A percentile compares a stretch with the other conserved stretches of the same genome.
phyloP scores from a whole-genome alignment of 768 basidiomycete genomes.

The Suillus variegatus region DNA sequence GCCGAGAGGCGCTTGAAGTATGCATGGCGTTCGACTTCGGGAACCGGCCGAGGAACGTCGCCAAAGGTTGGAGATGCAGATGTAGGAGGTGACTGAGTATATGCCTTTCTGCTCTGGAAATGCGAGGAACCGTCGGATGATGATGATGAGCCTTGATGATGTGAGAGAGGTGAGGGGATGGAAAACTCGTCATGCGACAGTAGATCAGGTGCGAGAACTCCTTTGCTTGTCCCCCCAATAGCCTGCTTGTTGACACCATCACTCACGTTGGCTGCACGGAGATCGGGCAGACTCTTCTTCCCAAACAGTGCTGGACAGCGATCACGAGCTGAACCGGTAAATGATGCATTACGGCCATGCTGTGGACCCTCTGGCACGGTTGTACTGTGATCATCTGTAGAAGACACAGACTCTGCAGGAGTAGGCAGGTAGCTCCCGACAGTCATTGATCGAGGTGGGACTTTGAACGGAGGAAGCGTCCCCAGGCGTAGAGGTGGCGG shows the following conservation, averaged over 20 bases:
- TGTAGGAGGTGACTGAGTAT: constrained; percentile 32
- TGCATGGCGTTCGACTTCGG: constrained; percentile 80
- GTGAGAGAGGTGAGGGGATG: constrained; percentile 41
- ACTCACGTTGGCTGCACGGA: constrained; percentile 56
- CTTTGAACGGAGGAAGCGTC: constrained; percentile 41
- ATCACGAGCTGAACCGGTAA: constrained; percentile 40
- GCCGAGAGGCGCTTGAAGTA: constrained; percentile 94
- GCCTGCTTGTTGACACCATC: constrained; percentile 24
- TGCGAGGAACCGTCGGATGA: constrained; percentile 31
- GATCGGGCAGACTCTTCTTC: constrained; percentile 89
- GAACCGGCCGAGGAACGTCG: constrained; percentile 41
- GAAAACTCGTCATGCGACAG: constrained; percentile 31
- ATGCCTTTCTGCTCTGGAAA: constrained; percentile 25
- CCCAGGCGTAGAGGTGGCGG: constrained; percentile 53
- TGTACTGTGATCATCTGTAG: constrained; percentile 45
- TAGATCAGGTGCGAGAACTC: constrained; percentile 3
- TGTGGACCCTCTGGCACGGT: constrained; percentile 27
- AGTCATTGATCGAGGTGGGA: constrained; percentile 49
- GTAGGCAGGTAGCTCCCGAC: constrained; percentile 58
- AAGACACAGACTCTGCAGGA: constrained; percentile 55
- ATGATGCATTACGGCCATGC: constrained; percentile 55
- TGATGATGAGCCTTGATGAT: constrained; percentile 51
- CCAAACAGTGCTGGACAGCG: constrained; percentile 41
- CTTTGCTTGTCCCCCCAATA: constrained; percentile 23
- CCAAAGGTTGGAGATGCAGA: constrained; percentile 41